Evolutionary conservation across 768 basidiomycete species (phyloP).

Genomic region (Boletus edulis): DNA sequence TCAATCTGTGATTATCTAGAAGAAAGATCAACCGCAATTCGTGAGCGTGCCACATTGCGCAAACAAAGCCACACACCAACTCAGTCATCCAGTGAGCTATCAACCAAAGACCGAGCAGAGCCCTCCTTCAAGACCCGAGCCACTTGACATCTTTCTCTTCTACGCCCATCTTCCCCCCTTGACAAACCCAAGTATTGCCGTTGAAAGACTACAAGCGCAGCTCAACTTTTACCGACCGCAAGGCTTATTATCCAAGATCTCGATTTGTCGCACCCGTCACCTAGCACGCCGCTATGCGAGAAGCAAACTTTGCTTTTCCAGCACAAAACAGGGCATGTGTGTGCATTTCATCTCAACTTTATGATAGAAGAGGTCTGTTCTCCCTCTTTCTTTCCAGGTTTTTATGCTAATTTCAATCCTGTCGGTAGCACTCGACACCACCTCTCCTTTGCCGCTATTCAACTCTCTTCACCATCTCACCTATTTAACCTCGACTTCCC

Average conservation of each 20-base stretch:
- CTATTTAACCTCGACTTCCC: slow-evolving; percentile 95
- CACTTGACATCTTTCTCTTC: slow-evolving; percentile 12
- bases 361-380: slow-evolving; percentile 85
- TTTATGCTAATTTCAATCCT: slow-evolving; percentile 6
- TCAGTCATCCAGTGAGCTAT: slow-evolving; percentile 30
- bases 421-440: slow-evolving; percentile 47
- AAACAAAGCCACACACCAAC: slow-evolving; percentile 31
- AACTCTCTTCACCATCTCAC: slow-evolving; percentile 96
- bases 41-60: slow-evolving; percentile 23
- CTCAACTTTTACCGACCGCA: neutral
- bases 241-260: slow-evolving; percentile 13
- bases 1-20: neutral
- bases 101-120: slow-evolving; percentile 24
- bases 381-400: neutral
- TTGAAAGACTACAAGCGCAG: neutral
- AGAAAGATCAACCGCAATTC: neutral
- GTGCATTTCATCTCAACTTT: slow-evolving; percentile 90
- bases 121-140: slow-evolving; percentile 15
- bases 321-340: slow-evolving; percentile 94
- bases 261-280: slow-evolving; percentile 11
- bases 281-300: slow-evolving; percentile 63
- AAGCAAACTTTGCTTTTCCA: slow-evolving; percentile 93
- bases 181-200: neutral
- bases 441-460: slow-evolving; percentile 66
- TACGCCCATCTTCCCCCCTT: slow-evolving; percentile 2